Conservation (phyloP, 192 early-diverging fungal genomes). For the Coemansia sp. region DNA sequence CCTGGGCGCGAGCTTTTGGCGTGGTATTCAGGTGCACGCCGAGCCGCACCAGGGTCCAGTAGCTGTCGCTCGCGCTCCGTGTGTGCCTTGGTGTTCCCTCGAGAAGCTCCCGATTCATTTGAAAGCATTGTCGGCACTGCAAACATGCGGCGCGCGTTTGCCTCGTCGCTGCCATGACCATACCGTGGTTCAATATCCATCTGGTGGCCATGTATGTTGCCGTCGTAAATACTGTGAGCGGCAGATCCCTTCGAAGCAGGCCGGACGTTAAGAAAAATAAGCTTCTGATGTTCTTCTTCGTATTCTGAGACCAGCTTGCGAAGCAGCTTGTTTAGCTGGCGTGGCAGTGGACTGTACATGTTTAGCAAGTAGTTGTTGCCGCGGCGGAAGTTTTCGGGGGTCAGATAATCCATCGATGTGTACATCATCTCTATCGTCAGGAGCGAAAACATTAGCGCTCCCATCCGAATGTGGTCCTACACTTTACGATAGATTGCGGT, state of each 20-base stretch:
- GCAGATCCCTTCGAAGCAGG: not conserved
- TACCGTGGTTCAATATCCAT: not conserved
- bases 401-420: constrained; percentile 55
- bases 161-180: not conserved
- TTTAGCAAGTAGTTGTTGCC: constrained; percentile 43
- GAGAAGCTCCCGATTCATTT: not conserved
- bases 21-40: constrained; percentile 4
- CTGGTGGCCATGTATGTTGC: not conserved
- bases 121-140: not conserved
- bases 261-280: constrained; percentile 21
- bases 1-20: not conserved
- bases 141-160: not conserved
- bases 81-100: not conserved
- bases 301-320: constrained; percentile 37
- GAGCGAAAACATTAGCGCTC: constrained; percentile 52
- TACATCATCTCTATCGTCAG: constrained; percentile 55
- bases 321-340: constrained; percentile 32
- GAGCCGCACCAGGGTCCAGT: not conserved
- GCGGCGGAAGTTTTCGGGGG: constrained; percentile 42
- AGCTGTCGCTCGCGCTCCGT: not conserved
- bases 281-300: constrained; percentile 39
- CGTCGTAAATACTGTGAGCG: not conserved
- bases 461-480: constrained; percentile 52
- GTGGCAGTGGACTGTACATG: constrained; percentile 43
- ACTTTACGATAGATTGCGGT: no score